These are phyloP conservation scores for Hapsidospora chrysogenum DNA, from an alignment of 495 filamentous ascomycete genomes.

Conservation along the genomic window DNA sequence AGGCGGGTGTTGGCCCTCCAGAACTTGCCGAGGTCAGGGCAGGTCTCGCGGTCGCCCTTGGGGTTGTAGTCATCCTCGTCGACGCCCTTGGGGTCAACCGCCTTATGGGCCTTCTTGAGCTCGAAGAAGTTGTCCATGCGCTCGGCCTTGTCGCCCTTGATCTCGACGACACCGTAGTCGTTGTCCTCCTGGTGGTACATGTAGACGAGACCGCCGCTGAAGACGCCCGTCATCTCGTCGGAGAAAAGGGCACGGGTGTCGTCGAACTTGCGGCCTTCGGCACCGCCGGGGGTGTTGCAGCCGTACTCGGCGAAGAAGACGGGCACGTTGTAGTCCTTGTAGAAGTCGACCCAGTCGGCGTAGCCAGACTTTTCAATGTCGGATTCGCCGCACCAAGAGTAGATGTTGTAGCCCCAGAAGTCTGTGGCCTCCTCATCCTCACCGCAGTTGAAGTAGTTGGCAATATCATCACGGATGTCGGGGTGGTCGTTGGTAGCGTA, in stretches of 20 bases:
- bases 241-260: slow-evolving; percentile 79
- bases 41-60: slow-evolving; percentile 58
- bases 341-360: slow-evolving; percentile 62
- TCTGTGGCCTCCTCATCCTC: slow-evolving; percentile 50
- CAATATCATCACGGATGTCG: slow-evolving; percentile 59
- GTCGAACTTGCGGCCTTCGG: slow-evolving; percentile 58
- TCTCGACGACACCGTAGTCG: slow-evolving; percentile 67
- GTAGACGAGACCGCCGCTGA: slow-evolving; percentile 91
- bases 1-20: slow-evolving; percentile 60
- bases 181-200: slow-evolving; percentile 93
- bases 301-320: slow-evolving; percentile 98
- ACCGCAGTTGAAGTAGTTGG: slow-evolving; percentile 87
- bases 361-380: slow-evolving; percentile 60
- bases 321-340: slow-evolving; percentile 72
- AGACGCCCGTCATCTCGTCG: slow-evolving; percentile 61
- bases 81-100: slow-evolving; percentile 46
- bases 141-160: slow-evolving; percentile 38
- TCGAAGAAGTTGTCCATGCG: slow-evolving; percentile 58
- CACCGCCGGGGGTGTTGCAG: slow-evolving; percentile 50
- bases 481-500: slow-evolving; percentile 90
- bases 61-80: slow-evolving; percentile 54
- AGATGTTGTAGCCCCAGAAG: slow-evolving; percentile 99
- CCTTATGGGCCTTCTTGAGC: slow-evolving; percentile 44
- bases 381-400: slow-evolving; percentile 88
- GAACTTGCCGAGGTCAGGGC: slow-evolving; percentile 43